Base-by-base conservation (phyloP, 805 yeast species). In the Metschnikowia shivogae region DNA sequence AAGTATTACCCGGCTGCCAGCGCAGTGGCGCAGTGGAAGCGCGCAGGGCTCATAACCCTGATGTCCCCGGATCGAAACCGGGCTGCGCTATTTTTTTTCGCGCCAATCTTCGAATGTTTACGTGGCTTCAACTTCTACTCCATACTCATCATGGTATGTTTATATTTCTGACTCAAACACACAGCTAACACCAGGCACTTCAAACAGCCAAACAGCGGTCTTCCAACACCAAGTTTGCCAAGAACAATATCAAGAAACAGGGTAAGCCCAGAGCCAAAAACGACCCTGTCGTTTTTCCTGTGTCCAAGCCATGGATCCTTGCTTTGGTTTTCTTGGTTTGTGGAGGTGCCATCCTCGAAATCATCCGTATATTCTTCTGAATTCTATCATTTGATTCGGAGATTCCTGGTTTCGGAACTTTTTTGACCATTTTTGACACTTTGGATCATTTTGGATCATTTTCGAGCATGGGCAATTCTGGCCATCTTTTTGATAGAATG, bases 21-120 rank as follows among this genome's bases (percentile, higher is more conserved):
- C 93, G 89, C 85, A 84, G 89, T 86, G 92, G 92, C 92, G 92
- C 92, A 86, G 93, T 82, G 93, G 93, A 85, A 86, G 92, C 92
- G 92, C 90, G 92, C 92, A 84, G 92, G 92, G 93, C 93, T 86
- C 92, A 86, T 86, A 86, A 86, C 92, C 92, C 93, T 85, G 90
- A 85, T 83, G 92, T 84, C 95, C 89, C 79, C 73, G 89, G 93
- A 86, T 86, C 93, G 93, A 86, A 84, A 86, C 92, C 87, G 72
- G 78, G 87, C 88, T 84, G 85, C 88, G 93, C 92, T 85, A 84
- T 32, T 56, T 57, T 64, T 66, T 70, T 74, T 54, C 54, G 55
- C 44, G 10, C 27, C 27, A 11, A 20, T 10, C 27, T 14, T 6
- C 17, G 13, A 19, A 12, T 20, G 22, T 24, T 17, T 24, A 35